Base-by-base conservation (phyloP, 176 grass and related monocot genomes). In the Ampelocalamus luodianensis region DNA sequence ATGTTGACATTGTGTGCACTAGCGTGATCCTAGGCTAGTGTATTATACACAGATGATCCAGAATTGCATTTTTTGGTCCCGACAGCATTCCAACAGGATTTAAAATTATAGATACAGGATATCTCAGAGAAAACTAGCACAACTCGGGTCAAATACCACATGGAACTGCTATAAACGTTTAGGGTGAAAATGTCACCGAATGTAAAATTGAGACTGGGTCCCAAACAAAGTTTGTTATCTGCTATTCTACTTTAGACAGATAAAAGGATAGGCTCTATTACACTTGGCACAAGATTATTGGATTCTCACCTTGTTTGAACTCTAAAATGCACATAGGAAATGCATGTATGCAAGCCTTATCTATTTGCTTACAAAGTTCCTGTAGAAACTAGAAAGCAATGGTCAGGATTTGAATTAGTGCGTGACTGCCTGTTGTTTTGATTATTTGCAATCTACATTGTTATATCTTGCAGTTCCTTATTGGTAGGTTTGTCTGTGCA, bases 271-370 rank as follows among this genome's bases (percentile, higher is more conserved):
- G 39, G 22, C 22, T 42, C 37, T 29, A 85, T 61, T 68, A 13
- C 32, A 69, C n/a, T 29, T 85, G 76, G 51, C 32, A 59, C 71
- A 10, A 17, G 38, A 60, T 68, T 29, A 43, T 38, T 49, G 59
- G 24, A 80, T 36, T 79, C 40, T 45, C 72, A 68, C 42, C 40
- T 46, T 80, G 65, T 39, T 22, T 54, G 49, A 81, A 76, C 17
- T 81, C 71, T 76, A 26, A 26, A 70, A 81, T 76, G 44, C 16
- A 74, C 14, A 49, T 14, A 76, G 15, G 1, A 37, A 68, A 81
- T 70, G 12, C 48, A 51, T 58, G 62, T 3, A 68, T 59, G 50
- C 58, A 74, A 74, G 59, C 12, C 10, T 45, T 26, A 43, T 43
- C 7, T 43, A 39, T 39, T 39, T 6, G 38, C 38, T 39, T 39